These are phyloP conservation scores for Torrubiellomyces zombiae DNA, from an alignment of 2,329 filamentous ascomycete species.

Conservation along the genomic window DNA sequence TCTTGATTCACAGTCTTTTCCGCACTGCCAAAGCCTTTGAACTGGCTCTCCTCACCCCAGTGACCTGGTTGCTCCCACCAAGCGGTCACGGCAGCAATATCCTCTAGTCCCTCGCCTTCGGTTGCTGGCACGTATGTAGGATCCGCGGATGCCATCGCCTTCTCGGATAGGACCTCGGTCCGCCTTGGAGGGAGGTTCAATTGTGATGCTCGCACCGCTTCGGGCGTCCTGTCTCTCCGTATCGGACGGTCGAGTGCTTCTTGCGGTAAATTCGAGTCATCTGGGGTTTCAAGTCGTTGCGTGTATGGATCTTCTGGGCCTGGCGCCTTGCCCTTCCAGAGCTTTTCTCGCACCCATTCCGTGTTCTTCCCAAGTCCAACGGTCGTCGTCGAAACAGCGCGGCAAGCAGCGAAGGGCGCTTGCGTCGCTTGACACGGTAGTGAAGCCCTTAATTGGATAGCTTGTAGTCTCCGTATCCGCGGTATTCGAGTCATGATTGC, in stretches of 20 bases:
- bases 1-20: conserved; percentile 24
- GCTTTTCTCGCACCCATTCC: conserved; percentile 21
- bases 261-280: conserved; percentile 13
- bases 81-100: conserved; percentile 26
- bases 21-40: conserved; percentile 24
- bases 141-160: conserved; percentile 13
- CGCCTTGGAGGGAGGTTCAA: conserved; percentile 16
- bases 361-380: conserved; percentile 15
- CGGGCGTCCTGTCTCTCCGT: conserved; percentile 10
- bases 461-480: conserved; percentile 17
- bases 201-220: conserved; percentile 12
- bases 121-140: conserved; percentile 30
- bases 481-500: conserved; percentile 26
- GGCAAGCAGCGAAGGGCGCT: conserved; percentile 11
- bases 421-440: conserved; percentile 9
- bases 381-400: conserved; percentile 18
- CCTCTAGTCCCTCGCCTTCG: conserved; percentile 25
- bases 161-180: conserved; percentile 16
- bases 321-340: conserved; percentile 23
- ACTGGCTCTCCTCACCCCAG: conserved; percentile 29
- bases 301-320: conserved; percentile 22
- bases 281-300: conserved; percentile 13
- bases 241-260: conserved; percentile 11
- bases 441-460: conserved; percentile 11
- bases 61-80: conserved; percentile 41